Evolutionary conservation across 352 stramenopile species (phyloP).

Genomic region (Phytophthora sojae): DNA sequence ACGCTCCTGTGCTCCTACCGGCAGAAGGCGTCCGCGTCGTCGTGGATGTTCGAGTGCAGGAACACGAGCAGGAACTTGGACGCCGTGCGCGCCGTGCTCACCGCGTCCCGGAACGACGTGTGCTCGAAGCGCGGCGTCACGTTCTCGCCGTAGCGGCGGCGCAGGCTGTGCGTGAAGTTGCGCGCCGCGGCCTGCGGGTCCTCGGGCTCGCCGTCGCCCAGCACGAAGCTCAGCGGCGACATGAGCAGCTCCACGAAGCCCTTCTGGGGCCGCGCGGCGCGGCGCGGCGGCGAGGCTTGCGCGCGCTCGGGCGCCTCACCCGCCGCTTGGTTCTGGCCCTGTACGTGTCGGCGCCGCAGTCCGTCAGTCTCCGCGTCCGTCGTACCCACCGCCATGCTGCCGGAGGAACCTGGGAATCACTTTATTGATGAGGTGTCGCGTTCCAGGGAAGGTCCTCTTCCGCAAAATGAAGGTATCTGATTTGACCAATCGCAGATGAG

Average conservation of each 20-base stretch:
- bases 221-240: constrained; percentile 74
- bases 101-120: constrained; percentile 83
- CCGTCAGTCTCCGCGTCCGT: constrained; percentile 25
- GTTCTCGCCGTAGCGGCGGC: constrained; percentile 61
- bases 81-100: constrained; percentile 76
- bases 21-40: constrained; percentile 80
- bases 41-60: constrained; percentile 86
- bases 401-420: background rate
- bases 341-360: constrained; percentile 48
- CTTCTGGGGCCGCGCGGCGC: constrained; percentile 40
- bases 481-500: background rate
- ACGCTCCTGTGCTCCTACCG: constrained; percentile 35
- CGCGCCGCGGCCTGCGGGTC: constrained; percentile 67
- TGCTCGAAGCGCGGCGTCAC: constrained; percentile 78
- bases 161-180: constrained; percentile 64
- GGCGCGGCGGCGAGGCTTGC: constrained; percentile 2
- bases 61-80: constrained; percentile 90
- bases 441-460: background rate
- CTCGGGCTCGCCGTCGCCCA: constrained; percentile 73
- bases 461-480: background rate
- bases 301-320: constrained; percentile 8
- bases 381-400: constrained; percentile 31
- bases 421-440: background rate
- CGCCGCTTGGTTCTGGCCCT: constrained; percentile 16
- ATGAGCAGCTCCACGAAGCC: constrained; percentile 82